Evolutionary conservation across 345 rosid genomes (phyloP).

Genomic region (Turnera subulata): DNA sequence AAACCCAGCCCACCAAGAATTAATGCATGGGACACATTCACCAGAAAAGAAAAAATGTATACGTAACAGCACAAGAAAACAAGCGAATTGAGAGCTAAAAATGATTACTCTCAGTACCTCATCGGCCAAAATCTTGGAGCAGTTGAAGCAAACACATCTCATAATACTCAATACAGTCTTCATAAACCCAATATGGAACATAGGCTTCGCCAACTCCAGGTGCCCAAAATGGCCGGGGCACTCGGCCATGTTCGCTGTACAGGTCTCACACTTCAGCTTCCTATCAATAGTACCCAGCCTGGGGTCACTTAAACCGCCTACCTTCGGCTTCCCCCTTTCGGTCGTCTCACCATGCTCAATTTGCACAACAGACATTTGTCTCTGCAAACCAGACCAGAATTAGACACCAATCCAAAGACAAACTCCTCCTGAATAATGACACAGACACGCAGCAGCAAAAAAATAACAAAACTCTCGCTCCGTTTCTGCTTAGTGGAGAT

Average conservation of each 20-base stretch:
- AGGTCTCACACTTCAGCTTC: constrained; percentile 87
- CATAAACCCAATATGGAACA: constrained; percentile 91
- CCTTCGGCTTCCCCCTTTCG: constrained; percentile 85
- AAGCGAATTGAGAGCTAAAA: not conserved
- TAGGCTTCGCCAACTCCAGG: constrained; percentile 94
- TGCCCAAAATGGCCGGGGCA: constrained; percentile 97
- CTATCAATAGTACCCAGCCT: constrained; percentile 89
- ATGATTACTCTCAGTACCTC: constrained; percentile 47
- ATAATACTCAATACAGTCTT: constrained; percentile 86
- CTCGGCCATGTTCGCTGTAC: constrained; percentile 93
- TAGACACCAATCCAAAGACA: constrained; percentile 2
- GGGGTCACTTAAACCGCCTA: constrained; percentile 76
- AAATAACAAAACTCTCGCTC: no score
- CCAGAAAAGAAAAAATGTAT: not conserved
- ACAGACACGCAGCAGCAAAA: not conserved
- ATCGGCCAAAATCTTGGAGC: constrained; percentile 82
- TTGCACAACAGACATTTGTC: constrained; percentile 94
- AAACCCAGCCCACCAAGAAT: no score
- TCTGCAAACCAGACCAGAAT: constrained; percentile 41
- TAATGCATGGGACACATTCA: not conserved
- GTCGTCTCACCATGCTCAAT: constrained; percentile 89
- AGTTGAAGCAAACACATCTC: constrained; percentile 94
- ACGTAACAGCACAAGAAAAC: not conserved
- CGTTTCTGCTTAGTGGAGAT: no score
- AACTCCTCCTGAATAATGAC: not conserved